Evolutionary conservation across 495 filamentous ascomycete genomes (phyloP).

Genomic region (Parachaetomium inaequale): DNA sequence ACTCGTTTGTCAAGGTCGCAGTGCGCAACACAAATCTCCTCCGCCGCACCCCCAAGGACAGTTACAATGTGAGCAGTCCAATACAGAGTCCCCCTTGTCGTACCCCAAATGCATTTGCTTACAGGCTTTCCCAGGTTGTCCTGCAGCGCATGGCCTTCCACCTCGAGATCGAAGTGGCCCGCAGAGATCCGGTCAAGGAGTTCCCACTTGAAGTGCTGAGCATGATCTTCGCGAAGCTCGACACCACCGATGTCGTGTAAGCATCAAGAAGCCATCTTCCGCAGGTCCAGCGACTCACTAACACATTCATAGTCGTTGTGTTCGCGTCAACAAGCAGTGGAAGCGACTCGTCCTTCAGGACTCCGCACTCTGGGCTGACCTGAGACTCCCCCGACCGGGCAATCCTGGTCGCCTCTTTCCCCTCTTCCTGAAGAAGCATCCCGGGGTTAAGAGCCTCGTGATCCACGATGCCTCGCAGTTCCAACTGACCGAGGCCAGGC

Average conservation of each 20-base stretch:
- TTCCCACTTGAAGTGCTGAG: slow-evolving; percentile 26
- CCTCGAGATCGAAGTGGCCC: slow-evolving; percentile 15
- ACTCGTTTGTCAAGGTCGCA: slow-evolving; percentile 19
- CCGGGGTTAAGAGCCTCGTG: slow-evolving; percentile 13
- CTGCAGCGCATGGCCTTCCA: slow-evolving; percentile 26
- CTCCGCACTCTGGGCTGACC: slow-evolving; percentile 21
- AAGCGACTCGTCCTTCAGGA: slow-evolving; percentile 12
- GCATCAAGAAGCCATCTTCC: background rate
- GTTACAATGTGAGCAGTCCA: slow-evolving; percentile 17
- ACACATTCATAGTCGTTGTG: slow-evolving; percentile 12
- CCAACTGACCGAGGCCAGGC: slow-evolving; percentile 6
- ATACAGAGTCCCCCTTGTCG: background rate
- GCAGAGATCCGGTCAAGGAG: slow-evolving; percentile 23
- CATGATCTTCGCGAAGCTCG: slow-evolving; percentile 25
- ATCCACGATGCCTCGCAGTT: slow-evolving; percentile 20
- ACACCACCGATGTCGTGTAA: slow-evolving; percentile 19
- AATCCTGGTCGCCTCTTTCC: slow-evolving; percentile 17
- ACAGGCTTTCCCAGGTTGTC: slow-evolving; percentile 13
- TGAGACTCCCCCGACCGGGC: slow-evolving; percentile 16
- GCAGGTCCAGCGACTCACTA: background rate
- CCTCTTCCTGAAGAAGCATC: slow-evolving; percentile 21
- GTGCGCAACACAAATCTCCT: slow-evolving; percentile 16
- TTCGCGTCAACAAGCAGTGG: slow-evolving; percentile 29
- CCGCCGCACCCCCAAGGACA: slow-evolving; percentile 12
- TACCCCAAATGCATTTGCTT: background rate